Conservation (phyloP, 2,329 filamentous ascomycete genomes). For the Penicillium sp. region DNA sequence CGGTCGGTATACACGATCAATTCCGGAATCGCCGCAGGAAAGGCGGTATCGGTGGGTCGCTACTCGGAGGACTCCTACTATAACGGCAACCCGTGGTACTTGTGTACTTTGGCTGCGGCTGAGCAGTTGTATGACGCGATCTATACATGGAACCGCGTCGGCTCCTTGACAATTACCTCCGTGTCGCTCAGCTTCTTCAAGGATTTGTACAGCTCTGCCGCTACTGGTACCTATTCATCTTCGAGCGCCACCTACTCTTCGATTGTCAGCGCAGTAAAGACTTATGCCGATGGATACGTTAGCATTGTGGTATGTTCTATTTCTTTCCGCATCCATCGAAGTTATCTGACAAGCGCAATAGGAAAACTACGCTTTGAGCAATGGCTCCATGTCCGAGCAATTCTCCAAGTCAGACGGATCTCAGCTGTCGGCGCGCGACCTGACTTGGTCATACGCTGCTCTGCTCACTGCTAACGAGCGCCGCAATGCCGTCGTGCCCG, state of each 20-base stretch:
- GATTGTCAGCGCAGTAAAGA: conserved; percentile 62
- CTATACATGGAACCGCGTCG: conserved; percentile 67
- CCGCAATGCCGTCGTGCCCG: conserved; percentile 34
- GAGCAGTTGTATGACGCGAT: conserved; percentile 79
- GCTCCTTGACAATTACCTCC: conserved; percentile 65
- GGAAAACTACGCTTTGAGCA: conserved; percentile 30
- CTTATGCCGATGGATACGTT: conserved; percentile 63
- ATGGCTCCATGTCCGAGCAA: conserved; percentile 44
- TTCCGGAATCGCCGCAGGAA: conserved; percentile 26
- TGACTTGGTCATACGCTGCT: conserved; percentile 51
- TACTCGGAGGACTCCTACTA: conserved; percentile 75
- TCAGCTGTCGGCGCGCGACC: conserved; percentile 41
- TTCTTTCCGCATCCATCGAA: not conserved
- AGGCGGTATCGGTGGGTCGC: conserved; percentile 55
- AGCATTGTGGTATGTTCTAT: conserved; percentile 39
- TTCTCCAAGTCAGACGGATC: conserved; percentile 38
- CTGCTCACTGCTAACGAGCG: conserved; percentile 41
- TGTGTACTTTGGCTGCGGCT: conserved; percentile 73
- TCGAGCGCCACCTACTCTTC: conserved; percentile 55
- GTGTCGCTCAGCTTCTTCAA: conserved; percentile 72
- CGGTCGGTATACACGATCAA: conserved; percentile 66
- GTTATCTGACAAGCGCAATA: conserved; percentile 3
- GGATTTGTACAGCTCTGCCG: conserved; percentile 61
- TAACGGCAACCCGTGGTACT: conserved; percentile 78
- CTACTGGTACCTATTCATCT: conserved; percentile 66